Base-by-base conservation (phyloP, 202 grass and related monocot species). In the Carex arenaria region DNA sequence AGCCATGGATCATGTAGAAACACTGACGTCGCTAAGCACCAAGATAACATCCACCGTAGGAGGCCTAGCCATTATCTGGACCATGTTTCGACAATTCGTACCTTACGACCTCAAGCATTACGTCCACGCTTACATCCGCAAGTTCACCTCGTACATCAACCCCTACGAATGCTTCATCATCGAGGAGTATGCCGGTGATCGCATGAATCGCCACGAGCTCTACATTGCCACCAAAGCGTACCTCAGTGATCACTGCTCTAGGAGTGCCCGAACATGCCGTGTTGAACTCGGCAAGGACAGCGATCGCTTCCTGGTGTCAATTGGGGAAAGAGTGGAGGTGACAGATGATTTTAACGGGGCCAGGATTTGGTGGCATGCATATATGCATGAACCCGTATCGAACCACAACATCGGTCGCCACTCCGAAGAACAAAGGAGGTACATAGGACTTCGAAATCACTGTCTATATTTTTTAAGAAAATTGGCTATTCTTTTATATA, bases 111-210 rank as follows among this genome's bases (percentile, higher is more conserved):
- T 94, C 61, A 9, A 42, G 5, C 15, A 55, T 18, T 57, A 52
- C 57, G 43, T 94, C 38, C 0, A 68, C 38, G 34, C 18, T 5
- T 51, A 56, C 34, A 18, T 17, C 12, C 10, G 0, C 19, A 89
- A 82, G 79, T 8, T 90, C 18, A 1, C 62, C 30, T 7, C 85
- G 52, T 80, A n/a, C 63, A 3, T 93, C 31, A 88, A n/a, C 87
- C 90, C 90, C 6, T 93, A 95, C 75, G 66, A 89, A 8, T 0
- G 67, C n/a, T 11, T 95, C 85, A 67, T 84, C 74, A 80, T 95
- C 19, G 54, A 80, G 71, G 88, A 93, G 87, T 78, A 87, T 49
- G 68, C 66, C 17, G 73, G 82, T 59, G 61, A 89, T 34, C 84
- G 82, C 11, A 88, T 90, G 84, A 81, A 15, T 47, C 87, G 88